Base-by-base conservation (phyloP, 345 rosid genomes). In the Cardamine occulta region DNA sequence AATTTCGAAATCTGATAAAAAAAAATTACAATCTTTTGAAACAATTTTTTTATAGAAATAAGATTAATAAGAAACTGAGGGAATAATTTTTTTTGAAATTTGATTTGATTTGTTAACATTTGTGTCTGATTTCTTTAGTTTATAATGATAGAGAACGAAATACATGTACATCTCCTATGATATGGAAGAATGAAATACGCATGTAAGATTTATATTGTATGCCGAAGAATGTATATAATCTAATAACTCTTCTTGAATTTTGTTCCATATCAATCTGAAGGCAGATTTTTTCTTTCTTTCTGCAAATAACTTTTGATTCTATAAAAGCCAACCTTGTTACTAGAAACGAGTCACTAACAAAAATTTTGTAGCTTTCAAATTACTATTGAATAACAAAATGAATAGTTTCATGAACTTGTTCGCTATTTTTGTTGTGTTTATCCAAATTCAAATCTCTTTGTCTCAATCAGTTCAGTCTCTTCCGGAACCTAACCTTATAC, bases 371-470 rank as follows among this genome's bases (percentile, higher is more conserved):
- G 56, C 11, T 45, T 3, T 62, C 17, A 61, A 37, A 17, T 0
- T 2, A 2, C 21, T 19, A 51, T 26, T 58, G 59, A 52, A 74
- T 57, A 56, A 17, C 44, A 59, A 68, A 45, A 76, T 70, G 72
- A 76, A 45, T 18, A 54, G 6, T 29, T 35, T 24, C 58, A 76
- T 35, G 26, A 70, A 70, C 51, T 55, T 63, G 29, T 63, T 63
- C 10, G 12, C 60, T 8, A 40, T 63, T 17, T 44, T 55, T 59
- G 45, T 60, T n/a, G n/a, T 76, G 53, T 35, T 70, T 17, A 18
- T 63, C 35, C 66, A 63, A 55, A 63, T 76, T 12, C 80, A 70
- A 18, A 24, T 15, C n/a, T 29, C 45, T 9, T 70, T 77, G 19
- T 63, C 71, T 63, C 45, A 37, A 47, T 15, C 71, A 63, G 44